Conservation (phyloP, 2,329 filamentous ascomycete genomes). For the Coniosporium tulheliwenetii region DNA sequence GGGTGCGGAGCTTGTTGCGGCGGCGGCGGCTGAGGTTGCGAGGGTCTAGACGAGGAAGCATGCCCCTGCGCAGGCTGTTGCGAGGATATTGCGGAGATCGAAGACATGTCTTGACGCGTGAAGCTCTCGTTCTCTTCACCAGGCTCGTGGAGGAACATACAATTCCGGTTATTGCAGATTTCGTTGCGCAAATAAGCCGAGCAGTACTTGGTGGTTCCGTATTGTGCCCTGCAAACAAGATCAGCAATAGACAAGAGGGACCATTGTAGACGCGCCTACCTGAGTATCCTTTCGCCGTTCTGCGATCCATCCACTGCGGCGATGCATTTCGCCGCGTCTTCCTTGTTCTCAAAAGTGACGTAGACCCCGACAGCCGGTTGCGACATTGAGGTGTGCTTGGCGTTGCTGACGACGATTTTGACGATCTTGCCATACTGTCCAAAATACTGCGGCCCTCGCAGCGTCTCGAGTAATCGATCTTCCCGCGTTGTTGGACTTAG, state of each 20-base stretch:
- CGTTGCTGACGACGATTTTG: slow-evolving; percentile 96
- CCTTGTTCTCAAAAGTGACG: slow-evolving; percentile 89
- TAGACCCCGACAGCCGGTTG: slow-evolving; percentile 91
- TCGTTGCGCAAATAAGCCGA: slow-evolving; percentile 93
- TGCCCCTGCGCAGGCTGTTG: slow-evolving; percentile 50
- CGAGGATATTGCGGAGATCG: slow-evolving; percentile 78
- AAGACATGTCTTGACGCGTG: slow-evolving; percentile 83
- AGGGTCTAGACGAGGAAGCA: slow-evolving; percentile 29
- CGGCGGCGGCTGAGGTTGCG: slow-evolving; percentile 25
- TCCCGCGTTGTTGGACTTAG: slow-evolving; percentile 83
- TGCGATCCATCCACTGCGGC: slow-evolving; percentile 80
- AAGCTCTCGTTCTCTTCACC: slow-evolving; percentile 98
- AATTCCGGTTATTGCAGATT: slow-evolving; percentile 85
- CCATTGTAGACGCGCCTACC: slow-evolving; percentile 40
- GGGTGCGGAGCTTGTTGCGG: slow-evolving; percentile 33
- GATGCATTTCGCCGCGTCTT: slow-evolving; percentile 82
- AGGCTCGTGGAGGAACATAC: slow-evolving; percentile 95
- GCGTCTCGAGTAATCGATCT: slow-evolving; percentile 77
- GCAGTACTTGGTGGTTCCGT: slow-evolving; percentile 95
- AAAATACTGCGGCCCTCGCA: slow-evolving; percentile 86
- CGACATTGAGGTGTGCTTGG: slow-evolving; percentile 54
- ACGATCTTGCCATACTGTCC: slow-evolving; percentile 97
- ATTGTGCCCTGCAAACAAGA: slow-evolving; percentile 38
- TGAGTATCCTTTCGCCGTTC: slow-evolving; percentile 74
- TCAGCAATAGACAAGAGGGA: no score